These are phyloP conservation scores for Tylopilus vinaceipallidus DNA, from an alignment of 768 basidiomycete species.

Conservation along the genomic window DNA sequence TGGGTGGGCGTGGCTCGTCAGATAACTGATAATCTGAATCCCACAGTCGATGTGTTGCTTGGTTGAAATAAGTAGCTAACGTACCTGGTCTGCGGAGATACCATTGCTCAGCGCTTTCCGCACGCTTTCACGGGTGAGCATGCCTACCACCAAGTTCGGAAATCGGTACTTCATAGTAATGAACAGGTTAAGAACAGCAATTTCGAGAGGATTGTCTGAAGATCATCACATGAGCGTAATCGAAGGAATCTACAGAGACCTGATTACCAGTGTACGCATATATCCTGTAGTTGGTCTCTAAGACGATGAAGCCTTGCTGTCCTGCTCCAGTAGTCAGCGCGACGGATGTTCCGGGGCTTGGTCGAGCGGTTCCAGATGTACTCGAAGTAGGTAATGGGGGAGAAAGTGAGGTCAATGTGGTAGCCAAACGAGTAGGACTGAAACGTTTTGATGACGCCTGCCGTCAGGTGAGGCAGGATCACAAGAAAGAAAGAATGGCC, in stretches of 20 bases:
- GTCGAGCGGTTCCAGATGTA: conserved; percentile 19
- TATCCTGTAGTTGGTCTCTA: conserved; percentile 97
- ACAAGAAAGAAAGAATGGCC: conserved; percentile 21
- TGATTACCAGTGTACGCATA: conserved; percentile 94
- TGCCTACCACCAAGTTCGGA: conserved; percentile 94
- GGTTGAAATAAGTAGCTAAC: conserved; percentile 28
- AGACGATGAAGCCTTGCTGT: conserved; percentile 87
- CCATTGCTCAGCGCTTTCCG: conserved; percentile 90
- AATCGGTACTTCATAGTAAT: conserved; percentile 91
- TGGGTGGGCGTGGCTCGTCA: conserved; percentile 92
- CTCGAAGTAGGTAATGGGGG: conserved; percentile 68
- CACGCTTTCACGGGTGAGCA: conserved; percentile 93
- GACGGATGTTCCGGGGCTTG: conserved; percentile 19
- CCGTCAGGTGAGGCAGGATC: conserved; percentile 10
- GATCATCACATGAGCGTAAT: conserved; percentile 19
- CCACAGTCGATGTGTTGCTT: conserved; percentile 13
- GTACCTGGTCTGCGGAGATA: conserved; percentile 93
- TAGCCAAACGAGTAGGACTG: conserved; percentile 91
- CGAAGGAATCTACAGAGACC: conserved; percentile 38
- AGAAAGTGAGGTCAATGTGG: conserved; percentile 89
- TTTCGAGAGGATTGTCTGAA: conserved; percentile 92
- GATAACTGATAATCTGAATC: conserved; percentile 88
- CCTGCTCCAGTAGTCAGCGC: conserved; percentile 49
- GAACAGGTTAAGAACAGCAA: conserved; percentile 93
- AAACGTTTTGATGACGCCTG: conserved; percentile 78